Evolutionary conservation across 2,329 filamentous ascomycete species (phyloP), one percentile per base, ranked within the genome.

Genomic region (Botrytis tulipae): DNA sequence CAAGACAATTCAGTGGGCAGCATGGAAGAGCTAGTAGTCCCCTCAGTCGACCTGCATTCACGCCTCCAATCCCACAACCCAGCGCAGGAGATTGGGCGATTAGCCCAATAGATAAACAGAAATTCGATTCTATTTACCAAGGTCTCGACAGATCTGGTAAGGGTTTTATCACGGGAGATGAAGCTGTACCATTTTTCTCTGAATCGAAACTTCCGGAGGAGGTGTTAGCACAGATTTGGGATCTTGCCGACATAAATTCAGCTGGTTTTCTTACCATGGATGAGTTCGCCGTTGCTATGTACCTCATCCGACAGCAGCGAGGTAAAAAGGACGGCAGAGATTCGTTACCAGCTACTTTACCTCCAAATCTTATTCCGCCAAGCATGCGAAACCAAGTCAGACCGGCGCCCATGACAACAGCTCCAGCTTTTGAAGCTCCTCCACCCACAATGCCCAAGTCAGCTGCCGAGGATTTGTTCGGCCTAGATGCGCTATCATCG

Each of bases 271-370:
- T 99, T 73, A 94, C 88, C 65, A 90, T 89, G 78, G 96, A 99
- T 77, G 95, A 97, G 79, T 99, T 99, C 81, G 94, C 96, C 0
- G 94, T 99, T 65, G 95, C 96, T 71, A 98, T 99, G 95, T 97
- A 97, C 81, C 86, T 99, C 69, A 98, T 99, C 78, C 90, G 95
- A 75, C 93, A 97, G 81, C 95, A 98, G 82, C 89, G 95, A 71
- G 92, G 88, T 76, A 92, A 91, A 75, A 89, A 90, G 73, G 89
- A 91, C 73, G 86, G 87, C 29, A 81, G 84, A 46, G 84, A 83
- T 59, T 85, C 89, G 42, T 83, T 98, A 46, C 96, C 96, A 3
- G 85, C 91, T 35, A 87, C 89, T n/a, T 84, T 99, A 60, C 95
- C 95, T 16, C 85, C 91, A 0, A 95, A 92, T 77, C 85, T 98